phyloP scores from a whole-genome alignment of 805 yeast genomes.

The Candida broadrunensis region DNA sequence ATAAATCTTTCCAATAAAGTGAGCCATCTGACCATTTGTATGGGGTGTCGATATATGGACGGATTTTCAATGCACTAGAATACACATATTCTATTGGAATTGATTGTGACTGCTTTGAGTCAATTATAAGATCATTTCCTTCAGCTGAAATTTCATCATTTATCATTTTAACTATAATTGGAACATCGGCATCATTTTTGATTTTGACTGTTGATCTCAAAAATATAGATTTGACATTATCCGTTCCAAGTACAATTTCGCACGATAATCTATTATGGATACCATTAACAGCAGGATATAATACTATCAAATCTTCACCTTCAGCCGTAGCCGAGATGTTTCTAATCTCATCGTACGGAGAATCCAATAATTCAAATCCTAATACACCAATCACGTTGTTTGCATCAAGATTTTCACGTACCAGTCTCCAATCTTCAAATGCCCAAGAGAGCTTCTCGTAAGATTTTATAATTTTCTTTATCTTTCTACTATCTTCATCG shows the following conservation, averaged over 20 bases:
- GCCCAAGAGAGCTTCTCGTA: conserved; percentile 72
- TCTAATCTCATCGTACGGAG: conserved; percentile 52
- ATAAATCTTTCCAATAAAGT: conserved; percentile 63
- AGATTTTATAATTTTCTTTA: conserved; percentile 38
- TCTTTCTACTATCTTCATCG: conserved; percentile 9
- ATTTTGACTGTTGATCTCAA: conserved; percentile 74
- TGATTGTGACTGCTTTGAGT: conserved; percentile 58
- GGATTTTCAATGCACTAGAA: conserved; percentile 51
- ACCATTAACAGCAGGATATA: conserved; percentile 58
- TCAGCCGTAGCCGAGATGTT: conserved; percentile 71
- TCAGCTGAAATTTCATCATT: conserved; percentile 32
- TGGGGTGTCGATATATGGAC: conserved; percentile 55
- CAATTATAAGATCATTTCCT: conserved; percentile 32
- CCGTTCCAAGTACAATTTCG: conserved; percentile 65
- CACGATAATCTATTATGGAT: conserved; percentile 75
- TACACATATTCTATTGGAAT: conserved; percentile 74
- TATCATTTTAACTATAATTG: conserved; percentile 46
- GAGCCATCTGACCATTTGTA: conserved; percentile 68
- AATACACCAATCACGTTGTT: conserved; percentile 60
- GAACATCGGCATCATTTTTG: conserved; percentile 59
- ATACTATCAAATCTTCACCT: conserved; percentile 74
- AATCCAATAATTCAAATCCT: conserved; percentile 58
- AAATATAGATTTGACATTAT: conserved; percentile 75
- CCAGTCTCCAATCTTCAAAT: conserved; percentile 88
- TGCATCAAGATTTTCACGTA: conserved; percentile 75